A percentile compares a stretch with the other conserved stretches of the same genome.
Conservation (phyloP, 371 early-diverging fungal genomes). For the Mortierella sp. region DNA sequence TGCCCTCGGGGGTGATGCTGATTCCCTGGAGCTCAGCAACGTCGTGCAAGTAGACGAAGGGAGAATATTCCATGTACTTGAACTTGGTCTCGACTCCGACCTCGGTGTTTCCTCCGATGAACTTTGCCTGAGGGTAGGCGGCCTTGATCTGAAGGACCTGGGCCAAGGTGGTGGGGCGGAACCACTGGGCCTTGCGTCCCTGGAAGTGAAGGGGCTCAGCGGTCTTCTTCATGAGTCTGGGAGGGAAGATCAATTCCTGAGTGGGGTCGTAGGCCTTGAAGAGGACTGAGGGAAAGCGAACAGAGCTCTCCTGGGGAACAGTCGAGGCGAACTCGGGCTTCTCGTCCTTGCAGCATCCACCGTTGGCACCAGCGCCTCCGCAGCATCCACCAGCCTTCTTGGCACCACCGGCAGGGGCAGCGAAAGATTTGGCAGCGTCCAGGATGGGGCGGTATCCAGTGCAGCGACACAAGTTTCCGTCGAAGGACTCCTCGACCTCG, state of each 20-base stretch:
- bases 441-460: slow-evolving; percentile 88
- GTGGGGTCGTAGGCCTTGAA: slow-evolving; percentile 70
- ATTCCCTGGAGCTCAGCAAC: slow-evolving; percentile 70
- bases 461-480: slow-evolving; percentile 89
- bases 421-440: slow-evolving; percentile 81
- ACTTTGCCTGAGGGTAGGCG: slow-evolving; percentile 72
- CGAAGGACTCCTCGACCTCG: slow-evolving; percentile 84
- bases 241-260: slow-evolving; percentile 74
- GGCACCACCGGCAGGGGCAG: slow-evolving; percentile 38
- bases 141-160: slow-evolving; percentile 69
- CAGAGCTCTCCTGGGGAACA: slow-evolving; percentile 57
- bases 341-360: slow-evolving; percentile 60
- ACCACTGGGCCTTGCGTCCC: slow-evolving; percentile 66
- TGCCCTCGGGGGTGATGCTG: slow-evolving; percentile 61
- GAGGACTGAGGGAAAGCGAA: slow-evolving; percentile 53
- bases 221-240: slow-evolving; percentile 65
- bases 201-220: slow-evolving; percentile 56
- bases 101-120: slow-evolving; percentile 86
- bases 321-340: slow-evolving; percentile 42
- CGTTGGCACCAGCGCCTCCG: slow-evolving; percentile 47
- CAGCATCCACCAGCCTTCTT: slow-evolving; percentile 56
- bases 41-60: slow-evolving; percentile 73
- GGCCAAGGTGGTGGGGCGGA: slow-evolving; percentile 72
- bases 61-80: slow-evolving; percentile 73
- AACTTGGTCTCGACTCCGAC: slow-evolving; percentile 82